Evolutionary conservation across 805 yeast genomes (phyloP).

Genomic region (Starmera dryadoides): DNA sequence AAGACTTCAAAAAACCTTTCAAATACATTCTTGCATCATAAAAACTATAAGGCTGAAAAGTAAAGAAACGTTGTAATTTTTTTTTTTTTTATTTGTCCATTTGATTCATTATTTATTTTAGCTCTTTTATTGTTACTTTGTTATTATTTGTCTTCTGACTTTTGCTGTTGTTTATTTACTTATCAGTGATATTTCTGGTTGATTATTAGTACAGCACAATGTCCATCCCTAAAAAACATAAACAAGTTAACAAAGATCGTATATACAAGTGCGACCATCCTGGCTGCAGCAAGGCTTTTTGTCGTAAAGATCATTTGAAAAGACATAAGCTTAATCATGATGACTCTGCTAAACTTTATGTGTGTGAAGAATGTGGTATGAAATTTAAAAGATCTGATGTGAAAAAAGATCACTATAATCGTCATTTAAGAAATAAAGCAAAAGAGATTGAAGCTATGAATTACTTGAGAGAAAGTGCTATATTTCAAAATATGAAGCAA

Average conservation of each 20-base stretch:
- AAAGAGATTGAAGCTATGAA: constrained; percentile 1
- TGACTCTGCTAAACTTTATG: constrained; percentile 39
- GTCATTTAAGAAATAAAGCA: constrained; percentile 25
- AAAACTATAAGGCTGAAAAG: too few relatives aligned
- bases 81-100: too few relatives aligned
- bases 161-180: too few relatives aligned
- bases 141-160: too few relatives aligned
- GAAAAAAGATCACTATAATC: constrained; percentile 34
- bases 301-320: constrained; percentile 52
- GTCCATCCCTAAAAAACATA: not conserved
- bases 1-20: too few relatives aligned
- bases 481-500: not conserved
- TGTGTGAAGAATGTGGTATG: constrained; percentile 46
- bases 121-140: too few relatives aligned
- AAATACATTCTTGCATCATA: too few relatives aligned
- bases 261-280: not conserved
- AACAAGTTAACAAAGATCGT: not conserved
- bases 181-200: too few relatives aligned
- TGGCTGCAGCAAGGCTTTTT: not conserved
- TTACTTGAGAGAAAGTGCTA: not conserved
- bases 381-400: constrained; percentile 58
- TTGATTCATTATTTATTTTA: too few relatives aligned
- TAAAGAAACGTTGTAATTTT: too few relatives aligned
- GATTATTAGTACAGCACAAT: not conserved
- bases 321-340: constrained; percentile 57